These are phyloP conservation scores for Ustilago loliicola DNA, from an alignment of 1,284 basidiomycete species.

Conservation along the genomic window DNA sequence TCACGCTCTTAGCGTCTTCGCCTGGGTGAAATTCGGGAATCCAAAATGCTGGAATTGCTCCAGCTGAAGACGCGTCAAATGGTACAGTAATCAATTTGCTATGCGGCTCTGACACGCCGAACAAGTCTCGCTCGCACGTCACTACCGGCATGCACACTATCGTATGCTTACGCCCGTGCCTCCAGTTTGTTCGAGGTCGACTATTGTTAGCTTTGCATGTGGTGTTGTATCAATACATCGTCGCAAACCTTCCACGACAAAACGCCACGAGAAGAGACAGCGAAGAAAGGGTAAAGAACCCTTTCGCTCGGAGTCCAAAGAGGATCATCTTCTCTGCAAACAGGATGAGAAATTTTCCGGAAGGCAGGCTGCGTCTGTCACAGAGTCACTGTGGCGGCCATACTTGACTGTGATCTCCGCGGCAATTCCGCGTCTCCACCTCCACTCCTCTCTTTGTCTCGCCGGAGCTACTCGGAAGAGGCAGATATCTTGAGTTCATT, in stretches of 20 bases:
- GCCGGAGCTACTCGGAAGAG: too few relatives aligned
- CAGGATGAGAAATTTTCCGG: background rate
- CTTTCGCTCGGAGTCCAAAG: background rate
- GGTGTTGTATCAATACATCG: background rate
- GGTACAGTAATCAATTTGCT: background rate
- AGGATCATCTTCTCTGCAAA: background rate
- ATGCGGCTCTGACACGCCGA: background rate
- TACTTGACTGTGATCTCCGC: too few relatives aligned
- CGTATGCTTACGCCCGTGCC: conserved; percentile 7
- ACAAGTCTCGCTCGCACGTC: conserved; percentile 2
- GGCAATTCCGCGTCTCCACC: background rate
- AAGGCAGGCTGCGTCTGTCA: too few relatives aligned
- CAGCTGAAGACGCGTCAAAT: too few relatives aligned
- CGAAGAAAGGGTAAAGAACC: background rate
- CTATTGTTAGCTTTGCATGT: background rate
- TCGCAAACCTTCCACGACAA: background rate
- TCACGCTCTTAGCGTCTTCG: conserved; percentile 2
- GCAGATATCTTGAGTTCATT: too few relatives aligned
- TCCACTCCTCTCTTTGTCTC: background rate
- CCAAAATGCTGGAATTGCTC: too few relatives aligned
- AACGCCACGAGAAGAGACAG: background rate
- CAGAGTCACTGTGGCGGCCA: too few relatives aligned
- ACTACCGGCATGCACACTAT: conserved; percentile 2
- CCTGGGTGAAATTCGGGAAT: background rate
- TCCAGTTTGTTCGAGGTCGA: background rate